Evolutionary conservation across 2,329 filamentous ascomycete genomes (phyloP).

Genomic region (Sphaerostilbella broomeana): DNA sequence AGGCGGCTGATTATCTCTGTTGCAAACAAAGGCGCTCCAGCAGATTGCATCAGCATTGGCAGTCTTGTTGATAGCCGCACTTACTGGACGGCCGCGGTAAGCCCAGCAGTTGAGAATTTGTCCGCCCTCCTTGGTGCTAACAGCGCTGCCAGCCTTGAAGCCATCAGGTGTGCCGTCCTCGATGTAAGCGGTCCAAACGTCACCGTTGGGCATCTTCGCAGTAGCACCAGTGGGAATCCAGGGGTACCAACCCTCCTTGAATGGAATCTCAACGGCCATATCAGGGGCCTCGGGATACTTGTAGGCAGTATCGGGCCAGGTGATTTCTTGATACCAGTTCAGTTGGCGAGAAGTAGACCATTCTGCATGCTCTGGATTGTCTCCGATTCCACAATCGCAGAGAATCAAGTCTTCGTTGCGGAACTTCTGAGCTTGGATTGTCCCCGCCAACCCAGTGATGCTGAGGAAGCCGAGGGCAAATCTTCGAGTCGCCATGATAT

Average conservation of each 20-base stretch:
- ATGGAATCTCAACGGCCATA: constrained; percentile 34
- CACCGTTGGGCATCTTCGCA: constrained; percentile 32
- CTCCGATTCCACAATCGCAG: constrained; percentile 37
- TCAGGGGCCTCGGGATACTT: constrained; percentile 31
- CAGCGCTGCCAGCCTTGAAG: constrained; percentile 33
- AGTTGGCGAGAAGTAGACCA: constrained; percentile 40
- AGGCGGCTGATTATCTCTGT: constrained; percentile 28
- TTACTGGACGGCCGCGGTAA: constrained; percentile 35
- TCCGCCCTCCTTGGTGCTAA: constrained; percentile 34
- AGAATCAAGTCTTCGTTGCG: constrained; percentile 33
- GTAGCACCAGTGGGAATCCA: constrained; percentile 33
- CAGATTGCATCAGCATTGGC: constrained; percentile 32
- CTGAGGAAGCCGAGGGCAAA: constrained; percentile 16
- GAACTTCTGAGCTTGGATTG: constrained; percentile 21
- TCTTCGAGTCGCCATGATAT: constrained; percentile 22
- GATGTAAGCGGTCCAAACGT: constrained; percentile 37
- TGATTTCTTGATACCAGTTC: constrained; percentile 36
- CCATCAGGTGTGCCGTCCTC: constrained; percentile 35
- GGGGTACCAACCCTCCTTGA: constrained; percentile 32
- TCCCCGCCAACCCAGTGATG: constrained; percentile 19
- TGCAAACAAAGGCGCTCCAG: constrained; percentile 37
- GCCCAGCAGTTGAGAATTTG: constrained; percentile 36
- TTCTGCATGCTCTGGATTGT: constrained; percentile 31
- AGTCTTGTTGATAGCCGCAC: constrained; percentile 33
- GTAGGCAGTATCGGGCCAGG: constrained; percentile 30